A percentile compares a stretch with the other conserved stretches of the same genome.
phyloP scores from a whole-genome alignment of 2,329 filamentous ascomycete species.

The Pseudocercospora crystallina region DNA sequence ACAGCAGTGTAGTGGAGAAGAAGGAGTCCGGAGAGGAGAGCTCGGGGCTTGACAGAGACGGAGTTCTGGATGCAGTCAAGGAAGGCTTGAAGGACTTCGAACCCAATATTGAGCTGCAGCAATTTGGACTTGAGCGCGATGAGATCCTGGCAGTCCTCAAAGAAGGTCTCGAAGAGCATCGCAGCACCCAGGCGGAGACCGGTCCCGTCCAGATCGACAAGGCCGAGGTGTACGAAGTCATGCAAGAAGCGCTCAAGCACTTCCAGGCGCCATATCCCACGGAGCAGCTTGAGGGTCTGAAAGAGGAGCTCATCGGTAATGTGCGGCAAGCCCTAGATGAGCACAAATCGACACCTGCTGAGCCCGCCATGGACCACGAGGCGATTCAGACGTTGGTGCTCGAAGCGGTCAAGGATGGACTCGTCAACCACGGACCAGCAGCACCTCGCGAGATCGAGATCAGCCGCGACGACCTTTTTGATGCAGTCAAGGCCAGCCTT shows the following conservation, averaged over 20 bases:
- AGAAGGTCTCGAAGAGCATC: slow-evolving; percentile 79
- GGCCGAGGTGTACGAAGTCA: slow-evolving; percentile 80
- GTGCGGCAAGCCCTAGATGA: slow-evolving; percentile 85
- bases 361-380: slow-evolving; percentile 43
- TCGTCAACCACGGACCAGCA: slow-evolving; percentile 48
- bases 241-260: slow-evolving; percentile 81
- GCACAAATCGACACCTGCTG: slow-evolving; percentile 57
- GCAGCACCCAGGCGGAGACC: slow-evolving; percentile 51
- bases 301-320: slow-evolving; percentile 79
- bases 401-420: slow-evolving; percentile 59
- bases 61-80: slow-evolving; percentile 80
- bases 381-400: slow-evolving; percentile 57
- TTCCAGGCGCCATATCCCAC: slow-evolving; percentile 70
- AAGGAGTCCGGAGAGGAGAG: slow-evolving; percentile 23
- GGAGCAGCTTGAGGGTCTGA: slow-evolving; percentile 63
- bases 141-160: slow-evolving; percentile 85
- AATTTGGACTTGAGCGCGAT: slow-evolving; percentile 84
- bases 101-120: slow-evolving; percentile 86
- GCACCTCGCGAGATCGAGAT: slow-evolving; percentile 48
- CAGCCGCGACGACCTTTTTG: slow-evolving; percentile 54
- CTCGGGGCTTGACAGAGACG: slow-evolving; percentile 57
- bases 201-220: slow-evolving; percentile 62
- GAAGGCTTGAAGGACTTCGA: slow-evolving; percentile 95
- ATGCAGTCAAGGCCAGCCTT: slow-evolving; percentile 58
- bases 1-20: slow-evolving; percentile 49